Evolutionary conservation across 345 rosid species (phyloP).

Genomic region (Salix koriyanagi): DNA sequence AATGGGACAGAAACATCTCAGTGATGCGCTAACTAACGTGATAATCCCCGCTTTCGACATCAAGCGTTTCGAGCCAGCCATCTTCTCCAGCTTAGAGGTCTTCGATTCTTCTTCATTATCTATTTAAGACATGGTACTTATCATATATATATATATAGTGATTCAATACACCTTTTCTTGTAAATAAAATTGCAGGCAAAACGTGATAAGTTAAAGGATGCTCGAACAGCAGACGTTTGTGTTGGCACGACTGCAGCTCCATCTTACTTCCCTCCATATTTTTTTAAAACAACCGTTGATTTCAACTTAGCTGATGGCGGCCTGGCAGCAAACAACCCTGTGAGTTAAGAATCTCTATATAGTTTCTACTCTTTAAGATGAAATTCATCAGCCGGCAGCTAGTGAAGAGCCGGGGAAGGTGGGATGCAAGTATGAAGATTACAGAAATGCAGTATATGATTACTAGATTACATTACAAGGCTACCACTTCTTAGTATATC

Average conservation of each 20-base stretch:
- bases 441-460: too few relatives aligned
- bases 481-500: too few relatives aligned
- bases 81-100: conserved; percentile 14
- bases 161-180: too few relatives aligned
- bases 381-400: too few relatives aligned
- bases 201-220: background rate
- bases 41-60: conserved; percentile 4
- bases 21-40: conserved; percentile 1
- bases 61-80: conserved; percentile 9
- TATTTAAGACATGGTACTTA: too few relatives aligned
- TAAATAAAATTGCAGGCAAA: background rate
- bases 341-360: too few relatives aligned
- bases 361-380: too few relatives aligned
- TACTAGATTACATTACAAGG: too few relatives aligned
- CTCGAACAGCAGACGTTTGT: conserved; percentile 4
- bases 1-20: background rate
- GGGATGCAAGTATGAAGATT: too few relatives aligned
- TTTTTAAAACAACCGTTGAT: conserved; percentile 7
- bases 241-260: conserved; percentile 20
- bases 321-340: conserved; percentile 5
- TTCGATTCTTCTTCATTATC: background rate
- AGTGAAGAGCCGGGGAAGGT: too few relatives aligned
- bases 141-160: too few relatives aligned
- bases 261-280: conserved; percentile 11
- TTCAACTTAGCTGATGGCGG: conserved; percentile 22